phyloP scores from a whole-genome alignment of 2,329 filamentous ascomycete genomes.

The Penicillium sp. region DNA sequence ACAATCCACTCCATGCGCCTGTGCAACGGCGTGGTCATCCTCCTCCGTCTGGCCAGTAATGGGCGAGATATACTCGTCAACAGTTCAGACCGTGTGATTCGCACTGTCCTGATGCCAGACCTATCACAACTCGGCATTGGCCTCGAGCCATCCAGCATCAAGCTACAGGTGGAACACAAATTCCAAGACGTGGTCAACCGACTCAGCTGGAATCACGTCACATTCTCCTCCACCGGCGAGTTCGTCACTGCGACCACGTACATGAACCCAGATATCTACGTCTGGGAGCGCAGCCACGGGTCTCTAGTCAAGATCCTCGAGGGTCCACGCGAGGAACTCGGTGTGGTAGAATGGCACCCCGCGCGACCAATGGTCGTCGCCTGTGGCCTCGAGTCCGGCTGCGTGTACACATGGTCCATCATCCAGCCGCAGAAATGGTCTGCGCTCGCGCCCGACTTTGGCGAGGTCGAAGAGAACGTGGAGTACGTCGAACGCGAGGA shows the following conservation, averaged over 20 bases:
- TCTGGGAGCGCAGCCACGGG: constrained; percentile 92
- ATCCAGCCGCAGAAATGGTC: constrained; percentile 96
- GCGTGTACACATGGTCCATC: constrained; percentile 95
- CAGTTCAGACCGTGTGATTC: constrained; percentile 89
- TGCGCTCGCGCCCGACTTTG: constrained; percentile 92
- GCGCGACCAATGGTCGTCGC: constrained; percentile 81
- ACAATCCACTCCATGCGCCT: constrained; percentile 89
- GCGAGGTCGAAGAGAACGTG: constrained; percentile 96
- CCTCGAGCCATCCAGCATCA: constrained; percentile 79
- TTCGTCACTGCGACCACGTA: constrained; percentile 96
- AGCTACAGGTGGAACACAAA: constrained; percentile 91
- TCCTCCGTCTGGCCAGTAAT: constrained; percentile 77
- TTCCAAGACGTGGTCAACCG: constrained; percentile 97
- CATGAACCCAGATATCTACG: constrained; percentile 98
- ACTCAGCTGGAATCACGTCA: constrained; percentile 93
- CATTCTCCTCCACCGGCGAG: constrained; percentile 89
- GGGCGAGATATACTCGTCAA: constrained; percentile 89
- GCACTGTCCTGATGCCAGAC: constrained; percentile 86
- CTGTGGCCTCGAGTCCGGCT: constrained; percentile 86
- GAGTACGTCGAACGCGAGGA: constrained; percentile 95
- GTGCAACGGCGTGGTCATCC: constrained; percentile 82
- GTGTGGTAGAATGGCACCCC: constrained; percentile 96
- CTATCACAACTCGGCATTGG: constrained; percentile 53
- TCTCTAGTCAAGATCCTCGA: constrained; percentile 96
- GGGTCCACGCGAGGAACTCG: constrained; percentile 92